These are phyloP conservation scores for Rhamnella rubrinervis DNA, from an alignment of 331 rosid species.

Conservation along the genomic window DNA sequence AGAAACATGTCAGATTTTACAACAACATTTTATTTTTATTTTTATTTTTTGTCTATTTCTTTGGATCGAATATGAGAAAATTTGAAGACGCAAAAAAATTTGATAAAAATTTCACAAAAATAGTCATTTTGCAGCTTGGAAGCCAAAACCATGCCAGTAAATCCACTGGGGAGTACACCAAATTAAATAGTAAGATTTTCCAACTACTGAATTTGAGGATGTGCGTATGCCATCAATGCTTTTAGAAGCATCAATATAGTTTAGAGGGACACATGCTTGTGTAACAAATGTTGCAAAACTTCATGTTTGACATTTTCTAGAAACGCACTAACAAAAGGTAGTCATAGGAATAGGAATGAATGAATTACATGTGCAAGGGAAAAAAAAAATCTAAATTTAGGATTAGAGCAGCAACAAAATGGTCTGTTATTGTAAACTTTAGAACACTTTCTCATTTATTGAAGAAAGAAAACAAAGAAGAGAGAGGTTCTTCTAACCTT, in stretches of 20 bases:
- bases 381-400: too few relatives aligned
- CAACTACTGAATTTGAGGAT: too few relatives aligned
- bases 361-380: background rate
- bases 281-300: too few relatives aligned
- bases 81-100: too few relatives aligned
- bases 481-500: conserved; percentile 36
- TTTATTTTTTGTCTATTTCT: background rate
- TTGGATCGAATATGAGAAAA: background rate
- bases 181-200: background rate
- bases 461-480: background rate
- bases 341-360: background rate
- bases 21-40: background rate
- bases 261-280: too few relatives aligned
- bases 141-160: too few relatives aligned
- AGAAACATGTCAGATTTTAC: conserved; percentile 13
- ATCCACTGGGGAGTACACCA: too few relatives aligned
- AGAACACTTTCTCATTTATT: background rate
- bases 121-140: too few relatives aligned
- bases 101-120: background rate
- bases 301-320: background rate
- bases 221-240: too few relatives aligned
- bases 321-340: background rate
- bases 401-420: background rate
- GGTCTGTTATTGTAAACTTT: background rate
- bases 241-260: too few relatives aligned